These are phyloP conservation scores for Lecanicillium sp. DNA, from an alignment of 2,329 filamentous ascomycete species.

Conservation along the genomic window DNA sequence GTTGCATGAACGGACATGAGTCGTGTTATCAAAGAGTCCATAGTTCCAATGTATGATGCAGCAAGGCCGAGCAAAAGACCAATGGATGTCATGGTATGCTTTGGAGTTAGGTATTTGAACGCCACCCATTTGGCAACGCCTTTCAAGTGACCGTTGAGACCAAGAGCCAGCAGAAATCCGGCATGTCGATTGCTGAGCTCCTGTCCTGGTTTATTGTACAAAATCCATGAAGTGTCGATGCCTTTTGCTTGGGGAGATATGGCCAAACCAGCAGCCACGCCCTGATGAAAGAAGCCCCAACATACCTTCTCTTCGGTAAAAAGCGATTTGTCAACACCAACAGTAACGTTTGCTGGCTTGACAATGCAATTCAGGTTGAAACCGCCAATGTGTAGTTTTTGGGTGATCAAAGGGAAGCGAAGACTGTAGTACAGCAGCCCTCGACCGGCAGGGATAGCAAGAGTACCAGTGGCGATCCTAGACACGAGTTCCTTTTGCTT, in stretches of 20 bases:
- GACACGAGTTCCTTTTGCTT: conserved; percentile 87
- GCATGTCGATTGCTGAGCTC: conserved; percentile 95
- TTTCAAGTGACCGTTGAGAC: conserved; percentile 90
- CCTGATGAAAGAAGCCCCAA: conserved; percentile 98
- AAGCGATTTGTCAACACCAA: conserved; percentile 79
- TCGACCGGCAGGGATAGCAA: conserved; percentile 81
- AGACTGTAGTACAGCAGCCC: conserved; percentile 83
- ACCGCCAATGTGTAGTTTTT: conserved; percentile 80
- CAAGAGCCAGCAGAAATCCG: conserved; percentile 82
- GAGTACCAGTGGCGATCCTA: conserved; percentile 74
- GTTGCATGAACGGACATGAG: conserved; percentile 93
- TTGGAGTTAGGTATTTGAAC: conserved; percentile 98
- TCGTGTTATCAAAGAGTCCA: conserved; percentile 92
- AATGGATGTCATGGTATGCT: conserved; percentile 98
- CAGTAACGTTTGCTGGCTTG: conserved; percentile 83
- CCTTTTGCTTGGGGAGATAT: conserved; percentile 85
- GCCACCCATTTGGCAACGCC: conserved; percentile 95
- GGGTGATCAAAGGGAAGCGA: conserved; percentile 80
- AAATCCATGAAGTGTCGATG: conserved; percentile 97
- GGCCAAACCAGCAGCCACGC: conserved; percentile 83
- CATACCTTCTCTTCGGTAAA: conserved; percentile 96
- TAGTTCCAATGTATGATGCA: conserved; percentile 89
- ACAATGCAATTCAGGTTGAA: conserved; percentile 91
- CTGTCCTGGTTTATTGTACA: conserved; percentile 84
- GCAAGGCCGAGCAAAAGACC: conserved; percentile 87